Percentiles rank a stretch among this genome's conserved stretches.
Evolutionary conservation across 2,329 filamentous ascomycete species (phyloP).

Genomic region (Aspergillus terreus): DNA sequence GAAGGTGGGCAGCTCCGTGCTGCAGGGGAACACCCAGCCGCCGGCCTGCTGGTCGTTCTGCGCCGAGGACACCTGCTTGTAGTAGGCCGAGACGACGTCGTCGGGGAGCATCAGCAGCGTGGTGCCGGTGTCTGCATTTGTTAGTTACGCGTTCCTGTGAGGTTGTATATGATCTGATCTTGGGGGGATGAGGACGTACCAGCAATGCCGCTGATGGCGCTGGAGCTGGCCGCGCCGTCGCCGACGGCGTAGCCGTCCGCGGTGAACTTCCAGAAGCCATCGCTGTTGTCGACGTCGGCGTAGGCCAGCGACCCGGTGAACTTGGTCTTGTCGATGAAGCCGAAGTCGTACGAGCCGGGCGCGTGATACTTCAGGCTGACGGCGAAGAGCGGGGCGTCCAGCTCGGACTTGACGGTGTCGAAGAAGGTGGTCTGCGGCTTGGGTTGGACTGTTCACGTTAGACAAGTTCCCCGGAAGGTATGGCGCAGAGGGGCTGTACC

Average conservation of each 20-base stretch:
- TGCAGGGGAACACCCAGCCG: conserved; percentile 55
- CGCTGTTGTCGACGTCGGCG: conserved; percentile 50
- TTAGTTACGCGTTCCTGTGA: not conserved
- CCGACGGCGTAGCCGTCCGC: conserved; percentile 56
- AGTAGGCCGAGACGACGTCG: conserved; percentile 56
- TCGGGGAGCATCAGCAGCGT: conserved; percentile 60
- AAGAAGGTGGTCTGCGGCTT: conserved; percentile 55
- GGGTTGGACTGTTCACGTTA: conserved; percentile 39
- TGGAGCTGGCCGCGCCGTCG: conserved; percentile 32
- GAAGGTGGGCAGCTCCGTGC: conserved; percentile 51
- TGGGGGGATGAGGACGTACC: conserved; percentile 14
- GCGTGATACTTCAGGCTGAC: conserved; percentile 52
- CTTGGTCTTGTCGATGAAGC: conserved; percentile 56
- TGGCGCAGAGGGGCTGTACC: conserved; percentile 16
- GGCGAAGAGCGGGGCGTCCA: conserved; percentile 53
- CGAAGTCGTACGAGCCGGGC: conserved; percentile 55
- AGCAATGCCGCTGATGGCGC: conserved; percentile 55
- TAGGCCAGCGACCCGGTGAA: conserved; percentile 59
- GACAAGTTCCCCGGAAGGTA: not conserved
- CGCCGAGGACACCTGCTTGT: conserved; percentile 53
- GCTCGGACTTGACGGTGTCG: conserved; percentile 52
- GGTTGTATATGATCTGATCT: too few relatives aligned
- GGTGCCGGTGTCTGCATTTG: conserved; percentile 60
- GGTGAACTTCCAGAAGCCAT: conserved; percentile 63
- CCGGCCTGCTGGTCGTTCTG: conserved; percentile 46